These are phyloP conservation scores for Serendipita sp. DNA, from an alignment of 768 basidiomycete species.

Conservation along the genomic window DNA sequence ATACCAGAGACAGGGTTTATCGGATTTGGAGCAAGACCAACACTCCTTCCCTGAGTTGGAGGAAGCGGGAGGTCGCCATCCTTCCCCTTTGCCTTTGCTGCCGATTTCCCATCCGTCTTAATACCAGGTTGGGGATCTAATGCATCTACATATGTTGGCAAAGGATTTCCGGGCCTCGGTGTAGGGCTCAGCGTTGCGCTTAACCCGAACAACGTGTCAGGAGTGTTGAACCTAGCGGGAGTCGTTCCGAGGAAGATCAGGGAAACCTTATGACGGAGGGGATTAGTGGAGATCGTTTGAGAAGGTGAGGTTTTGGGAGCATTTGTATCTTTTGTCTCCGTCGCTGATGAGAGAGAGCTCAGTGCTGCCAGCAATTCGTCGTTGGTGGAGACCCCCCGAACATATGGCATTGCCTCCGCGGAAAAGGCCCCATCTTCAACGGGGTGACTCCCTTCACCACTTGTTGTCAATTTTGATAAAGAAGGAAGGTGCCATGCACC, in stretches of 20 bases:
- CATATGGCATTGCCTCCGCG: not conserved
- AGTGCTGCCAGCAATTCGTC: not conserved
- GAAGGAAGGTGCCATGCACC: not conserved
- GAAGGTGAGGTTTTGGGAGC: not conserved
- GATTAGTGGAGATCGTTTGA: constrained; percentile 1
- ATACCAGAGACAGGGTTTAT: not conserved
- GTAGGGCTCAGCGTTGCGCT: not conserved
- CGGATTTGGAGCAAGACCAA: not conserved
- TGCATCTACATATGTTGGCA: not conserved
- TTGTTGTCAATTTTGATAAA: not conserved
- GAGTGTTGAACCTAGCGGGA: constrained; percentile 1
- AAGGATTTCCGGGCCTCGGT: not conserved
- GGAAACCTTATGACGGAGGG: not conserved
- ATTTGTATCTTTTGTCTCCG: not conserved
- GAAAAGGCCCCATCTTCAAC: not conserved
- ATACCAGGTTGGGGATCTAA: not conserved
- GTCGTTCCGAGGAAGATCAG: not conserved
- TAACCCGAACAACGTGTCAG: not conserved
- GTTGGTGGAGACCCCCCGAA: not conserved
- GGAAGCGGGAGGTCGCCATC: not conserved
- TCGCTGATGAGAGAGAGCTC: not conserved
- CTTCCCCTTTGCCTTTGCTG: not conserved
- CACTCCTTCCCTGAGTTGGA: not conserved
- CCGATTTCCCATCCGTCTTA: not conserved
- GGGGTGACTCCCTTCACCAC: not conserved